These are phyloP conservation scores for Globisporangium camurandrum DNA, from an alignment of 352 stramenopile species.

Conservation along the genomic window DNA sequence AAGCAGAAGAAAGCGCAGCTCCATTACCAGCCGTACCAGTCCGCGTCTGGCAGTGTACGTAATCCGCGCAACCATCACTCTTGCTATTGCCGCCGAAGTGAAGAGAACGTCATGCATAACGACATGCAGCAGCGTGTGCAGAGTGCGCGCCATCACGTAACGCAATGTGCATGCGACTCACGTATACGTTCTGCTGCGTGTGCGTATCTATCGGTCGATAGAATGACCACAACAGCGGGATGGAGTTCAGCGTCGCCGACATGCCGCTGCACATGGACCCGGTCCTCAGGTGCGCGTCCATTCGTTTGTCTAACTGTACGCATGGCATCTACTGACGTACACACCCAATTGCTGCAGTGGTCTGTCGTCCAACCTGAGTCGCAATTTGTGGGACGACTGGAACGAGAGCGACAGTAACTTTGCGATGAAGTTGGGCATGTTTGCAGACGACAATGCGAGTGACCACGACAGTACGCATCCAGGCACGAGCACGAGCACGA, in stretches of 20 bases:
- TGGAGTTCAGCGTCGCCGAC: constrained; percentile 47
- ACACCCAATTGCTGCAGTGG: constrained; percentile 37
- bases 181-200: background rate
- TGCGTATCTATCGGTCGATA: background rate
- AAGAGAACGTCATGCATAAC: background rate
- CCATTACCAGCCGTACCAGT: constrained; percentile 79
- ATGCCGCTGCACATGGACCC: constrained; percentile 57
- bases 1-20: constrained; percentile 68
- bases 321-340: background rate
- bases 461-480: background rate
- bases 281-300: constrained; percentile 48
- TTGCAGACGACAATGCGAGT: constrained; percentile 27
- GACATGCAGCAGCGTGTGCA: no score
- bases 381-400: constrained; percentile 86
- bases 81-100: background rate
- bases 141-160: no score
- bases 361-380: constrained; percentile 70
- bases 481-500: background rate
- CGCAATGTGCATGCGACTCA: background rate
- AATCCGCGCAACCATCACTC: constrained; percentile 9
- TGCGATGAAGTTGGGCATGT: constrained; percentile 66
- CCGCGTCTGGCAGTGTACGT: constrained; percentile 10
- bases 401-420: constrained; percentile 72
- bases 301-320: background rate
- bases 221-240: constrained; percentile 17